Percentiles rank a stretch among this genome's conserved stretches.
Conservation (phyloP, 2,329 filamentous ascomycete species). For the Beauveria asiatica region DNA sequence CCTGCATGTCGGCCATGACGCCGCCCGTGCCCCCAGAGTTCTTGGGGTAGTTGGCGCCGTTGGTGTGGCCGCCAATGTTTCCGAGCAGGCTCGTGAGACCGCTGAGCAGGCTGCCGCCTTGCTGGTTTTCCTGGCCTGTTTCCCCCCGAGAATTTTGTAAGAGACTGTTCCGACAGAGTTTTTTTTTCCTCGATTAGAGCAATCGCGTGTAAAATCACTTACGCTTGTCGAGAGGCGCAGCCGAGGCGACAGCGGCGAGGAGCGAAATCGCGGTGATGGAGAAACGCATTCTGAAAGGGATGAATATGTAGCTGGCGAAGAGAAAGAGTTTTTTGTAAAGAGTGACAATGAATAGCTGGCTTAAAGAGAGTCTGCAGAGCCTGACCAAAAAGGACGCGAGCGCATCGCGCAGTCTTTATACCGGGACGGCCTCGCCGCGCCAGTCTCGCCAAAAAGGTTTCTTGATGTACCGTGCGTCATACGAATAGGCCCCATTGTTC, state of each 20-base stretch:
- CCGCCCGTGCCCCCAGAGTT: conserved; percentile 3
- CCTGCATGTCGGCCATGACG: background rate
- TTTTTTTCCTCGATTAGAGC: background rate
- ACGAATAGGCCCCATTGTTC: background rate
- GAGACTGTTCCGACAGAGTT: background rate
- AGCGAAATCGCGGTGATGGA: background rate
- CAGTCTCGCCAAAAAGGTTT: background rate
- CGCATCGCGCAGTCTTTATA: background rate
- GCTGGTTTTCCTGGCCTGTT: background rate
- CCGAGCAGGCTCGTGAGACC: conserved; percentile 4
- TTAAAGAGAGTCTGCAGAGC: background rate
- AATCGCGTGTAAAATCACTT: background rate
- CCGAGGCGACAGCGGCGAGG: background rate
- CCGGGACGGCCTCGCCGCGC: background rate
- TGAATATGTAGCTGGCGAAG: background rate
- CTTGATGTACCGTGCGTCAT: background rate
- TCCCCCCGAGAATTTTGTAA: background rate
- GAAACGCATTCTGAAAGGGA: background rate
- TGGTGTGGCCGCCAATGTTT: conserved; percentile 6
- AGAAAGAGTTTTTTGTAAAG: background rate
- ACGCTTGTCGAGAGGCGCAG: conserved; percentile 5
- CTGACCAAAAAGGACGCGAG: background rate
- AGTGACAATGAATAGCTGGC: background rate
- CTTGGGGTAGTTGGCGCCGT: background rate
- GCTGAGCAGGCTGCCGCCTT: background rate